phyloP scores from a whole-genome alignment of 805 yeast species.

The Saccharomycodes ludwigii region DNA sequence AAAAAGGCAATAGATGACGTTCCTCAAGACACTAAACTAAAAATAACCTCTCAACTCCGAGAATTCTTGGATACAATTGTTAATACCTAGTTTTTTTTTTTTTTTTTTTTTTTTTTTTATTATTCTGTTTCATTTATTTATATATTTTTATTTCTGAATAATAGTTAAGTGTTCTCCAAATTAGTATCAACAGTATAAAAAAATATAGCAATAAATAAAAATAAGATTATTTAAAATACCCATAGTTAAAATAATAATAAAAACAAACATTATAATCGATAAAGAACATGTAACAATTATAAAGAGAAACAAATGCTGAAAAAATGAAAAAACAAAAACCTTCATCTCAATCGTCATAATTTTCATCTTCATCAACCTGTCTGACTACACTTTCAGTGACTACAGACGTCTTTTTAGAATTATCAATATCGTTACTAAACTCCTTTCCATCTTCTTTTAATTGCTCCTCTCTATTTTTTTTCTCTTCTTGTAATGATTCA shows the following conservation, averaged over 20 bases:
- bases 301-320: too few species aligned
- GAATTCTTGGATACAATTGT: slow-evolving; percentile 48
- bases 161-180: too few species aligned
- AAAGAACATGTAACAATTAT: too few species aligned
- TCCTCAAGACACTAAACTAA: slow-evolving; percentile 51
- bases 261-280: too few species aligned
- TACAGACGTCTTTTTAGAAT: background rate
- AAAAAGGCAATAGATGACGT: slow-evolving; percentile 60
- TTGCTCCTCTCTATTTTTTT: background rate
- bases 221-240: too few species aligned
- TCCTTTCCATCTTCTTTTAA: background rate
- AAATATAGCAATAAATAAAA: too few species aligned
- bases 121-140: too few species aligned
- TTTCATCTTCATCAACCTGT: slow-evolving; percentile 32
- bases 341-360: slow-evolving; percentile 31
- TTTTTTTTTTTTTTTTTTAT: too few species aligned
- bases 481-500: slow-evolving; percentile 28
- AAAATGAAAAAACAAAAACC: too few species aligned
- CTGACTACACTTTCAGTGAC: slow-evolving; percentile 21
- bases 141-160: slow-evolving; percentile 1
- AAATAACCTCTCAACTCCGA: slow-evolving; percentile 44
- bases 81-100: too few species aligned
- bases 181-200: too few species aligned
- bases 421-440: background rate
- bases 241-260: too few species aligned